Base-by-base conservation (phyloP, 306 rosid species). In the Rubus parviflorus region DNA sequence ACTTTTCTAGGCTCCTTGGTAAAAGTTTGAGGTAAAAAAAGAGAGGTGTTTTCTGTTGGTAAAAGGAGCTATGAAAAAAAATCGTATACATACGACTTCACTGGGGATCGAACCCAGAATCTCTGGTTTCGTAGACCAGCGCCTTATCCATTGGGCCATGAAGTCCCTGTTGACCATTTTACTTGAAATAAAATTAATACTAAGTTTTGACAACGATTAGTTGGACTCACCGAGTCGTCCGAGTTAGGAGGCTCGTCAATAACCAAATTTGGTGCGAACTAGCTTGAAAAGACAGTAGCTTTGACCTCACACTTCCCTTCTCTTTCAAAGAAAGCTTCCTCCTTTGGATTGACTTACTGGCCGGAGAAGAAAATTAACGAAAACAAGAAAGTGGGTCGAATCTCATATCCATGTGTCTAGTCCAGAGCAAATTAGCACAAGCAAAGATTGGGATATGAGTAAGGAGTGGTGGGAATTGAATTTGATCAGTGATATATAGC, bases 41-140 rank as follows among this genome's bases (percentile, higher is more conserved):
- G 46, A 43, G 8, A 43, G 46, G 3, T 3, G 8, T 43, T 43
- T 42, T 42, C 46, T 42, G 5, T 4, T 42, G 5, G 8, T 42
- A 8, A 8, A 43, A 43, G 46, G 35, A 30, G 2, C 35, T 30
- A 30, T 30, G 35, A 30, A 30, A 30, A 0, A 1, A 30, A 30
- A 30, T 1, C 35, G 2, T 30, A 30, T 30, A 2, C 35, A 30
- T 30, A 2, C 81, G 81, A 81, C 84, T 71, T 48, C 64, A 30
- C 81, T 76, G 74, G 81, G 84, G 81, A 76, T 76, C 78, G 84
- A 76, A 81, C 81, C 64, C 77, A 53, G 84, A 81, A 76, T 76
- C 77, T 70, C 77, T 75, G 80, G 81, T 70, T 81, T 41, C 80
- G 80, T 49, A 74, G 77, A 73, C 77, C 77, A 73, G 77, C 68